Evolutionary conservation across 805 yeast genomes (phyloP).

Genomic region (Wickerhamomyces tratensis): DNA sequence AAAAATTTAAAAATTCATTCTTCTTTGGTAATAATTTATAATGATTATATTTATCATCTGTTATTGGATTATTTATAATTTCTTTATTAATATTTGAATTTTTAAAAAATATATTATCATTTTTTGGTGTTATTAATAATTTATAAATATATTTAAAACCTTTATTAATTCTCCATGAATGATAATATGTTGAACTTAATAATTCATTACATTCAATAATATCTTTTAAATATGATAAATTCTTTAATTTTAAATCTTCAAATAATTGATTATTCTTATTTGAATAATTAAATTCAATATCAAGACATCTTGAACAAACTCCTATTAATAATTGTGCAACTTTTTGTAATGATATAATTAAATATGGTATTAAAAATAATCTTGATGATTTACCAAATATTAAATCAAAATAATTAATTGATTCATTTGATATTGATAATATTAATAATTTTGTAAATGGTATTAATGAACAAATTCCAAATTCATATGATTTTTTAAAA

Average conservation of each 20-base stretch:
- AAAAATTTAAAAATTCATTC: conserved; percentile 14
- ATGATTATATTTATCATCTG: conserved; percentile 7
- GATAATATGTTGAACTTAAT: conserved; percentile 46
- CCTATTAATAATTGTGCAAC: conserved; percentile 8
- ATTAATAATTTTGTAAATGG: conserved; percentile 17
- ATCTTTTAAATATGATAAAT: conserved; percentile 20
- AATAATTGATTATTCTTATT: conserved; percentile 3
- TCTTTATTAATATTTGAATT: conserved; percentile 12
- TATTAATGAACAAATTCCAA: conserved; percentile 12
- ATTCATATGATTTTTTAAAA: conserved; percentile 8
- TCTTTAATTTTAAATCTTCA: conserved; percentile 10
- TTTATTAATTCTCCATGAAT: conserved; percentile 55
- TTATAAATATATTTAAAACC: conserved; percentile 33
- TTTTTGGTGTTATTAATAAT: conserved; percentile 20
- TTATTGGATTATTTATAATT: conserved; percentile 3
- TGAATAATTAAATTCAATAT: conserved; percentile 16
- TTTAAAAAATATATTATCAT: conserved; percentile 18
- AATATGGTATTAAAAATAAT: conserved; percentile 12
- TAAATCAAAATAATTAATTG: conserved; percentile 15
- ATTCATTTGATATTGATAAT: conserved; percentile 13
- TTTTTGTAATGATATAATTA: conserved; percentile 13
- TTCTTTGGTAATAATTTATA: conserved; percentile 13
- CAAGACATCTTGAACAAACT: conserved; percentile 19
- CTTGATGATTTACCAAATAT: conserved; percentile 15
- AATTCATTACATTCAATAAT: conserved; percentile 26